Evolutionary conservation across 371 early-diverging fungal genomes (phyloP).

Genomic region (Syncephalastrum racemosum): DNA sequence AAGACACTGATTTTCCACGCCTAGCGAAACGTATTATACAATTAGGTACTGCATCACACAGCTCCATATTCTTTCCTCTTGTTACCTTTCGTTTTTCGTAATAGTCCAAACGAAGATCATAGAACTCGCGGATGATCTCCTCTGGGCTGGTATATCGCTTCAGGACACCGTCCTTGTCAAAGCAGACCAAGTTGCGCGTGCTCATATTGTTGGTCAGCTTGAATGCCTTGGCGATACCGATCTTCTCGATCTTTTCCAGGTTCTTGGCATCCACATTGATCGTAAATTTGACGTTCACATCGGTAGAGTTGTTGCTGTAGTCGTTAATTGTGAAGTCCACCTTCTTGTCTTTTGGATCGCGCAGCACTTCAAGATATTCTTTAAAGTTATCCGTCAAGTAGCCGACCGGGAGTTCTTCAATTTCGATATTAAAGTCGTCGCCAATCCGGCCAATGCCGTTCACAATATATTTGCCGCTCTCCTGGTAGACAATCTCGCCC

Average conservation of each 20-base stretch:
- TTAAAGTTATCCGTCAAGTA: constrained; percentile 97
- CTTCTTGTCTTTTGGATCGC: constrained; percentile 47
- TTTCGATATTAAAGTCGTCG: constrained; percentile 78
- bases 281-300: constrained; percentile 81
- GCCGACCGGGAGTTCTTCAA: constrained; percentile 96
- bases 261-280: constrained; percentile 73
- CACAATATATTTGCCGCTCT: constrained; percentile 51
- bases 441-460: constrained; percentile 73
- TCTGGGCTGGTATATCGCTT: constrained; percentile 81
- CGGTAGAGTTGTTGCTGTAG: constrained; percentile 83
- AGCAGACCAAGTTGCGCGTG: constrained; percentile 97
- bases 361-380: constrained; percentile 73
- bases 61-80: background rate
- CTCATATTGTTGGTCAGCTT: constrained; percentile 75
- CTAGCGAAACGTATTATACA: constrained; percentile 36
- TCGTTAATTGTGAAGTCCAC: constrained; percentile 45
- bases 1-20: constrained; percentile 55
- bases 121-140: constrained; percentile 95
- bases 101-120: constrained; percentile 80
- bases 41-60: constrained; percentile 39
- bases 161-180: constrained; percentile 90
- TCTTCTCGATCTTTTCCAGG: constrained; percentile 70
- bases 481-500: constrained; percentile 11
- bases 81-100: constrained; percentile 92
- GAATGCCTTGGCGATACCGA: constrained; percentile 84